Conservation (phyloP, 306 rosid species). For the Castanospermum australe region DNA sequence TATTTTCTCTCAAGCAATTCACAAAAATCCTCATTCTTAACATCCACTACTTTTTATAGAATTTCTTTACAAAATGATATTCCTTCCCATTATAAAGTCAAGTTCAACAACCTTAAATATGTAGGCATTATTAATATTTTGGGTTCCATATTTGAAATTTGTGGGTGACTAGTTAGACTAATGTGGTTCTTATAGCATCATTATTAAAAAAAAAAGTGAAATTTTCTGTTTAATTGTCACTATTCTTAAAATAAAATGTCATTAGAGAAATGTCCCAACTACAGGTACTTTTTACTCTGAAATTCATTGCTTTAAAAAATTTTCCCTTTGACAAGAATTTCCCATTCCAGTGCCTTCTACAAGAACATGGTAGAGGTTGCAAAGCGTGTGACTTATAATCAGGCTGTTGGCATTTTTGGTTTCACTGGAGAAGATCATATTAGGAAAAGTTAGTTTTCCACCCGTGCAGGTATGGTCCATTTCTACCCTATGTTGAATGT, state of each 20-base stretch:
- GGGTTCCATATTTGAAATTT: not conserved
- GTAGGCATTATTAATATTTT: not conserved
- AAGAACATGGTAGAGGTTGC: slow-evolving; percentile 76
- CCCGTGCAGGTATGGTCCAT: slow-evolving; percentile 74
- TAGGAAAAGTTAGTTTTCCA: slow-evolving; percentile 93
- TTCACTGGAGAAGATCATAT: slow-evolving; percentile 90
- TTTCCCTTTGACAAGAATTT: slow-evolving; percentile 9
- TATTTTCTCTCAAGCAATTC: too few species aligned
- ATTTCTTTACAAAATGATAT: not conserved
- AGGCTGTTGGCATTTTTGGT: slow-evolving; percentile 92
- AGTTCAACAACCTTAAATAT: not conserved
- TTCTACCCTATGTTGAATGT: slow-evolving; percentile 2
- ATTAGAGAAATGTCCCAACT: not conserved
- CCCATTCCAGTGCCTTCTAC: slow-evolving; percentile 73
- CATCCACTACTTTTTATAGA: not conserved
- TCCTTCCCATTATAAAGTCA: not conserved
- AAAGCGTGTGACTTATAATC: slow-evolving; percentile 87
- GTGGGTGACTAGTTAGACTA: not conserved
- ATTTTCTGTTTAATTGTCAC: not conserved
- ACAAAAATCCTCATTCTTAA: too few species aligned
- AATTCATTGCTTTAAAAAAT: not conserved
- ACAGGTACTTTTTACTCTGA: not conserved
- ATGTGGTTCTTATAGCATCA: not conserved
- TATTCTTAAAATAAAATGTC: not conserved
- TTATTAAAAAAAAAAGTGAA: not conserved